Evolutionary conservation across 1,284 basidiomycete species (phyloP), one percentile per base, ranked within the genome.

Genomic region (Tetrapyrgos nigripes): DNA sequence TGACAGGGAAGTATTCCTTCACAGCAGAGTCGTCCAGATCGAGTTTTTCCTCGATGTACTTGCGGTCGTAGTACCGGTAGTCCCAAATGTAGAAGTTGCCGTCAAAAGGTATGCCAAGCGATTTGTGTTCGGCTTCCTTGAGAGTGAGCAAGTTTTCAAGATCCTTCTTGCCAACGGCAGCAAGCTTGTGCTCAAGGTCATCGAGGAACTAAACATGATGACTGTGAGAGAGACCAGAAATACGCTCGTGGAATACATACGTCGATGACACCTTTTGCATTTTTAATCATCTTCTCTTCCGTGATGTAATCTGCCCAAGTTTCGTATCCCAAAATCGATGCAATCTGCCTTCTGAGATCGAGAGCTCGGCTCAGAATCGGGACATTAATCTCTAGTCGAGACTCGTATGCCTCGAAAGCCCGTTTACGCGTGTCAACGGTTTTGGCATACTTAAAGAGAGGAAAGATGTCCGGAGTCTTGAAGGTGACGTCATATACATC

Each of bases 1-100:
- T 79, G 1, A 94, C 93, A 1, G 92, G 91, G 82, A 95, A 93
- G 72, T 93, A 93, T 68, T 94, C 89, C 73, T 94, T 93, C 61
- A 94, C 85, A 17, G 88, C 77, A 57, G 83, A 83, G 63, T 93
- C 89, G 62, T 94, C 89, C 29, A 93, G 79, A 49, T 82, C 77
- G 8, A 93, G 77, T 27, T 81, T 80, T 66, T 83, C 79, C 72
- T 93, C 89, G 51, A 89, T 76, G 66, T 79, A 89, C 62, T 88
- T 83, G 61, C 89, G 83, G 68, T 91, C 88, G 64, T 92, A 93
- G 67, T 85, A 92, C 57, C 83, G 78, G 63, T 86, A 87, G 65
- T 89, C 86, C 87, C 87, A 89, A 54, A 85, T 74, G 66, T 87
- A 89, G 66, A 93, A 86, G 66, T 89, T 76, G 60, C 84, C 84